Conservation (phyloP, 2,329 filamentous ascomycete genomes). For the Penicillium sp. region DNA sequence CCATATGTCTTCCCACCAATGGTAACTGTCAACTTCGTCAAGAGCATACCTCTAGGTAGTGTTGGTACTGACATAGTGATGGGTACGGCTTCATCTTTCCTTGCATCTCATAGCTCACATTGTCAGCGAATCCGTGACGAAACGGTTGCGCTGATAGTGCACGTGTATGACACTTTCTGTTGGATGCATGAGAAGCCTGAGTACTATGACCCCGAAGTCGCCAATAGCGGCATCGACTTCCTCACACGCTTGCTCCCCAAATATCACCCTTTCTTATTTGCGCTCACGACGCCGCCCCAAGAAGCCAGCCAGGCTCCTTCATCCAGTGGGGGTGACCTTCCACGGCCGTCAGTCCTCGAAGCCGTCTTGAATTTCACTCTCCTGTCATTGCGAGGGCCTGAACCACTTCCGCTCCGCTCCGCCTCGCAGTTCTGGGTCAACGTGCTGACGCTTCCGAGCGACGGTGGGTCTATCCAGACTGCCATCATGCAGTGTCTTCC, state of each 20-base stretch:
- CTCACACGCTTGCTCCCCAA: conserved; percentile 37
- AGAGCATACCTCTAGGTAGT: conserved; percentile 33
- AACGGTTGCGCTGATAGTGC: too few relatives aligned
- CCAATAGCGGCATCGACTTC: conserved; percentile 41
- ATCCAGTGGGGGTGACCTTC: too few relatives aligned
- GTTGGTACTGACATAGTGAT: conserved; percentile 38
- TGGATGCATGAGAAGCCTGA: conserved; percentile 30
- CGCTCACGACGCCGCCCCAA: too few relatives aligned
- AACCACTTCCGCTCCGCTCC: conserved; percentile 42
- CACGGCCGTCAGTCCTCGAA: too few relatives aligned
- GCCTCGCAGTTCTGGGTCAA: too few relatives aligned
- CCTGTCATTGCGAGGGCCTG: conserved; percentile 32
- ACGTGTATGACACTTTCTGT: too few relatives aligned
- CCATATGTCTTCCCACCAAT: conserved; percentile 38
- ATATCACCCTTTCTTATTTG: conserved; percentile 34
- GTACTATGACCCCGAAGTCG: conserved; percentile 35
- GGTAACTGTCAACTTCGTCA: conserved; percentile 36
- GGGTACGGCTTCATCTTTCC: conserved; percentile 40
- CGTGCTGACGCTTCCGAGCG: too few relatives aligned
- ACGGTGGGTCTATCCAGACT: conserved; percentile 37
- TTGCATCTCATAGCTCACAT: conserved; percentile 36
- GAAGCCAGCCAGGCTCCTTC: too few relatives aligned
- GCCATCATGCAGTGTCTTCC: too few relatives aligned
- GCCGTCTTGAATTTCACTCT: conserved; percentile 36
- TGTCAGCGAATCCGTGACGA: conserved; percentile 26